Base-by-base conservation (phyloP, 345 rosid species). In the Camelina laxa region DNA sequence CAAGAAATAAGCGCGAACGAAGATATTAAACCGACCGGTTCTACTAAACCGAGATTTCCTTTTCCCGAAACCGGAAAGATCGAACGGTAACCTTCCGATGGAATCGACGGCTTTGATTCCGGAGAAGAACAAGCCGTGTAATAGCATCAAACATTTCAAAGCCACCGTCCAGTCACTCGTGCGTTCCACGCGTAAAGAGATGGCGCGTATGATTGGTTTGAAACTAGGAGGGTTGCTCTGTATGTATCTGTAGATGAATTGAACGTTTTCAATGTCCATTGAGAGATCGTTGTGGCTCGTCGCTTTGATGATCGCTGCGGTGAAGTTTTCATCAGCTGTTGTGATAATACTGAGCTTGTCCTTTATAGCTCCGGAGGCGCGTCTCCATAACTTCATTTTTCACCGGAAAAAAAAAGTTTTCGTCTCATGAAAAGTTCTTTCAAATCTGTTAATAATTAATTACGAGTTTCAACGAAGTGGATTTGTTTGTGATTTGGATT, bases 131-230 rank as follows among this genome's bases (percentile, higher is more conserved):
- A 92, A 78, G 24, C 94, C 89, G 58, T 90, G 97, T 74, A 90
- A 74, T 7, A 92, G 79, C 71, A 90, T 81, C 53, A 92, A 75
- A 1, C 96, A 85, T 22, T 88, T 92, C n/a, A 88, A 74, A 6
- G 93, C 93, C 15, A 90, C 97, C 0, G 80, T 81, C 97, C 98
- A 90, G 69, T 81, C 80, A 3, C 72, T 69, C 2, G 93, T 90
- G 60, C 65, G 78, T 56, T 78, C 76, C 79, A 87, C 82, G 17
- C 96, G 84, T 31, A 11, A 14, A 0, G 87, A 60, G 64, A 90
- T 57, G 5, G 82, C 82, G 69, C 80, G 69, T 6, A 83, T 35
- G 16, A 92, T 72, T n/a, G 89, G 84, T 69, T 78, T 84, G 56
- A 90, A 66, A 84, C 77, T 78, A 3, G 75, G 53, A 0, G 94